phyloP scores from a whole-genome alignment of 768 basidiomycete genomes.

The Boletus rex-veris region DNA sequence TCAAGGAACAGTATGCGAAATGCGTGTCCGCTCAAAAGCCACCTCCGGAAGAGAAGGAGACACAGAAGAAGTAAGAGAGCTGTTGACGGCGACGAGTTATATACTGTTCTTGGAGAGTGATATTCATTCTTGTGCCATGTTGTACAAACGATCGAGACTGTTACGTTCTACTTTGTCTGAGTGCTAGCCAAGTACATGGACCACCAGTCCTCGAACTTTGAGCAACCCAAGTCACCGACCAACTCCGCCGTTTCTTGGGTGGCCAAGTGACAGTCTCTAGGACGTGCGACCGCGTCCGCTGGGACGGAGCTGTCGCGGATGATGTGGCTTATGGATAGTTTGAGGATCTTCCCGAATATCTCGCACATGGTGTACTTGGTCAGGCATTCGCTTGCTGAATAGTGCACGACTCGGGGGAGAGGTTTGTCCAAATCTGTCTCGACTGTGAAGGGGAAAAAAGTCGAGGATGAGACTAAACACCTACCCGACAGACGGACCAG shows the following conservation, averaged over 20 bases:
- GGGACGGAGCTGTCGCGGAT: conserved; percentile 68
- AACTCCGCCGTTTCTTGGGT: conserved; percentile 72
- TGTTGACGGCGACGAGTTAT: not conserved
- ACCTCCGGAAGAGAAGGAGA: conserved; percentile 7
- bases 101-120: not conserved
- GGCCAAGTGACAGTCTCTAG: conserved; percentile 76
- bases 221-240: conserved; percentile 55
- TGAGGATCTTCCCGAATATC: conserved; percentile 67
- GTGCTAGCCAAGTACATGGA: conserved; percentile 38
- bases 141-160: conserved; percentile 6
- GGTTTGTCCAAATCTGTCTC: conserved; percentile 32
- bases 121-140: not conserved
- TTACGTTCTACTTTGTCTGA: conserved; percentile 11
- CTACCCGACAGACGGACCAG: conserved; percentile 71
- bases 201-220: conserved; percentile 88
- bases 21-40: conserved; percentile 10
- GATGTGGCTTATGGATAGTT: conserved; percentile 71
- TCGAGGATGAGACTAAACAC: conserved; percentile 13
- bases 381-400: conserved; percentile 74
- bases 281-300: conserved; percentile 66
- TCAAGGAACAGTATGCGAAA: conserved; percentile 22
- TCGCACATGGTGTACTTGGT: conserved; percentile 95
- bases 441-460: not conserved
- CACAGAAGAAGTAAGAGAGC: not conserved
- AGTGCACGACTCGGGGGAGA: conserved; percentile 67